Evolutionary conservation across 2,329 filamentous ascomycete species (phyloP), one percentile per base, ranked within the genome.

Genomic region (Chaetomiaceae sp.): DNA sequence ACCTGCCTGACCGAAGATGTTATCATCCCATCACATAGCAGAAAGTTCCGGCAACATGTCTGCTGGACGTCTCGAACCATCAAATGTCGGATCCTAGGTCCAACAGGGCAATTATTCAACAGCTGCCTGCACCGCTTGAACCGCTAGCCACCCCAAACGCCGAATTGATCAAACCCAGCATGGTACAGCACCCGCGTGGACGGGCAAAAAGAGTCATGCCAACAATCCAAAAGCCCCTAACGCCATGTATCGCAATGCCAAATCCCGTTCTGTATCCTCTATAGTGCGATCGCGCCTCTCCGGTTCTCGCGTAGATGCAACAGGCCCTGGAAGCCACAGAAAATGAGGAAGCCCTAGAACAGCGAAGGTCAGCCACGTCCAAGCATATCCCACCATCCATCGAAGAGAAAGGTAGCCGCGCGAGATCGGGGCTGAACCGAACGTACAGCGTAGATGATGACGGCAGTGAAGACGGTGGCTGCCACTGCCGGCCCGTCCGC

Each of bases 311-410:
- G 85, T 64, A 89, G 74, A 72, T 97, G 91, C 57, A 96, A 80
- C 66, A 88, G 82, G 59, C 91, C 92, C 71, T 97, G 92, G 62
- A 91, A 82, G 54, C 87, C 88, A 72, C 92, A 97, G 75, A 95
- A 96, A 47, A 95, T 79, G 53, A 96, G 81, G 78, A 97, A 97
- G 17, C 80, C 84, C 91, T 95, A 61, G 19, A 15, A 20, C 20
- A 2, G 9, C 19, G 17, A 12, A 47, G 56, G 54, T 60, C n/a
- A 63, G 59, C 46, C 46, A 2, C 44, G 49, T 33, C 7, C 45
- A 20, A 36, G 27, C 22, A 6, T 38, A n/a, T 20, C 6, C 8
- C 20, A 12, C n/a, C 19, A 11, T 4, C n/a, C 20, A 15, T 19
- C 20, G 3, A 15, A 6, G n/a, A 31, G 9, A n/a, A n/a, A n/a